phyloP scores from a whole-genome alignment of 352 stramenopile genomes.

The Globisporangium canariense region DNA sequence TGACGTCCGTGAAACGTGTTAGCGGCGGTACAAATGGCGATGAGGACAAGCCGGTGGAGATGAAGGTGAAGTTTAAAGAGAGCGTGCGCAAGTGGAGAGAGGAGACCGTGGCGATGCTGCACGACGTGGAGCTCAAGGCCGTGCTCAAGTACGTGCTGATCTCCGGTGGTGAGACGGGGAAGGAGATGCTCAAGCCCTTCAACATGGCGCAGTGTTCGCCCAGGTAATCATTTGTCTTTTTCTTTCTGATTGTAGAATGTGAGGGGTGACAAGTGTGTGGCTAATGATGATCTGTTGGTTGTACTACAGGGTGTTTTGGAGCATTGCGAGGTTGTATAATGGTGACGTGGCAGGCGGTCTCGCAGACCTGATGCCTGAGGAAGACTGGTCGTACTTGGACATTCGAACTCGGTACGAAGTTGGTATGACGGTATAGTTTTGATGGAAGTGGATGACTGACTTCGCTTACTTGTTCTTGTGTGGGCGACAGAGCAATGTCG shows the following conservation, averaged over 20 bases:
- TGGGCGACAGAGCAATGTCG: conserved; percentile 43
- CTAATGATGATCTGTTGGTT: background rate
- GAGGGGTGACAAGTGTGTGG: background rate
- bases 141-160: conserved; percentile 84
- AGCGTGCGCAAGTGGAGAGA: conserved; percentile 78
- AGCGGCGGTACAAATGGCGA: conserved; percentile 8
- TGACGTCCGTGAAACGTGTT: conserved; percentile 23
- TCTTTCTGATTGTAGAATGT: background rate
- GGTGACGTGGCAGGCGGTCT: conserved; percentile 68
- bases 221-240: conserved; percentile 23
- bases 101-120: conserved; percentile 65
- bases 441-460: background rate
- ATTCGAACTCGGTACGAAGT: conserved; percentile 50
- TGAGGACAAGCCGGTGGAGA: conserved; percentile 25
- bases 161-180: conserved; percentile 69
- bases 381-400: conserved; percentile 85
- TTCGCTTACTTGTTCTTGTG: background rate
- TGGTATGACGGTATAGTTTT: background rate
- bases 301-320: conserved; percentile 75
- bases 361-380: conserved; percentile 61
- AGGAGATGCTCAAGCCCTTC: conserved; percentile 89
- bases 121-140: conserved; percentile 60
- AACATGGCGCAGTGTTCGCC: conserved; percentile 87
- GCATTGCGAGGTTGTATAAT: conserved; percentile 70
- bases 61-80: conserved; percentile 79